Percentiles rank a stretch among this genome's conserved stretches.
Conservation (phyloP, 2,329 filamentous ascomycete genomes). For the Sporothrix sp. region DNA sequence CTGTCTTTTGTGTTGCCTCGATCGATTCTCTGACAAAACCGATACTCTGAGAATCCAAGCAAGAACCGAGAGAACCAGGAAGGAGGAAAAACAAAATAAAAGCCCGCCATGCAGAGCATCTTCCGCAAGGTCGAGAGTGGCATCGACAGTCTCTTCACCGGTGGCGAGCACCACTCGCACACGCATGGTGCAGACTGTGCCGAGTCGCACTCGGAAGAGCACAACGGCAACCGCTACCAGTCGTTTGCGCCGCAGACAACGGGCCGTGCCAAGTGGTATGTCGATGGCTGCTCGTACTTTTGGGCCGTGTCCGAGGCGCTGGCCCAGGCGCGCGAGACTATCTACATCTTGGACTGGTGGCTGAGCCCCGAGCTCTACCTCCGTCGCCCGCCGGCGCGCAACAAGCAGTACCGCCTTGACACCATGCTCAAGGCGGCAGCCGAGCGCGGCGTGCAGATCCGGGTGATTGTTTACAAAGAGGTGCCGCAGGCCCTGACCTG, state of each 20-base stretch:
- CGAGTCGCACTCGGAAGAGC: conserved; percentile 32
- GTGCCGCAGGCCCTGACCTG: conserved; percentile 69
- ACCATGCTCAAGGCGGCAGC: conserved; percentile 73
- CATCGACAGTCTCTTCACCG: conserved; percentile 30
- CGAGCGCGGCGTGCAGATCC: conserved; percentile 71
- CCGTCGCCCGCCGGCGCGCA: conserved; percentile 67
- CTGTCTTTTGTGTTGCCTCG: not conserved
- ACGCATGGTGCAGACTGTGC: conserved; percentile 34
- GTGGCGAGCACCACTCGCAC: conserved; percentile 36
- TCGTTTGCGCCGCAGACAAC: conserved; percentile 65
- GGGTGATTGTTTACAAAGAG: conserved; percentile 89
- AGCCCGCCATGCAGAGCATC: conserved; percentile 29
- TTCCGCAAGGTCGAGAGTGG: conserved; percentile 36
- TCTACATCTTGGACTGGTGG: conserved; percentile 90
- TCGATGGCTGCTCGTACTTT: conserved; percentile 77
- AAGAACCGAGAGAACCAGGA: not conserved
- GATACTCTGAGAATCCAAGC: not conserved
- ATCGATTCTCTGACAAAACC: not conserved
- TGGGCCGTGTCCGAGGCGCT: conserved; percentile 74
- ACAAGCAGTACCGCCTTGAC: conserved; percentile 77
- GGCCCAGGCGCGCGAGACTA: conserved; percentile 58
- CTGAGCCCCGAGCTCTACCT: conserved; percentile 81
- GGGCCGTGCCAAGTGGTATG: conserved; percentile 78
- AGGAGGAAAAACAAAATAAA: not conserved
- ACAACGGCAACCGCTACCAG: conserved; percentile 44